These are phyloP conservation scores for Calonectria fujianensis DNA, from an alignment of 2,329 filamentous ascomycete species.

Conservation along the genomic window DNA sequence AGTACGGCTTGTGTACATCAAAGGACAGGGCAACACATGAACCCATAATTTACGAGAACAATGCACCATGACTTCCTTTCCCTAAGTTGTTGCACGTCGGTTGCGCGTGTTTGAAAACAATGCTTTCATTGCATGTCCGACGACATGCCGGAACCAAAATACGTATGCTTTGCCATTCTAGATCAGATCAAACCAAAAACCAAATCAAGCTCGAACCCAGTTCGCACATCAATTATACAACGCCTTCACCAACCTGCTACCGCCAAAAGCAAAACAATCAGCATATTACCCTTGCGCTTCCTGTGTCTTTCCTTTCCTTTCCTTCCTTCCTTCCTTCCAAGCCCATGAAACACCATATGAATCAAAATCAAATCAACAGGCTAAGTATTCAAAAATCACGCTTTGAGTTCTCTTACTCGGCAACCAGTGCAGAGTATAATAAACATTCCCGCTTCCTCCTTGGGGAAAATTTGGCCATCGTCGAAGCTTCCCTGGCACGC, in stretches of 20 bases:
- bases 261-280: conserved; percentile 32
- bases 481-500: conserved; percentile 76
- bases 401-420: conserved; percentile 76
- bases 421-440: conserved; percentile 78
- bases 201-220: conserved; percentile 20
- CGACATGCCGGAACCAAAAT: conserved; percentile 11
- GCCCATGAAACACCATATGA: conserved; percentile 35
- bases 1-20: conserved; percentile 50
- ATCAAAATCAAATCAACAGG: conserved; percentile 27
- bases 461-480: conserved; percentile 80
- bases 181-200: conserved; percentile 25
- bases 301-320: neutral
- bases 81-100: neutral
- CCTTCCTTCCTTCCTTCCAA: conserved; percentile 8
- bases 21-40: conserved; percentile 45
- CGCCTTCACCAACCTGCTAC: conserved; percentile 33
- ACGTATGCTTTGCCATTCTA: conserved; percentile 46
- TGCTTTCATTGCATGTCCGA: conserved; percentile 24
- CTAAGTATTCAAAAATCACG: conserved; percentile 51
- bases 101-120: conserved; percentile 7
- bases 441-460: conserved; percentile 68
- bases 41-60: conserved; percentile 54
- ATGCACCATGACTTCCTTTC: conserved; percentile 54
- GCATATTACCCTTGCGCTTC: conserved; percentile 40
- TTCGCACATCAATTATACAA: conserved; percentile 34